These are phyloP conservation scores for Phytophthora hibernalis DNA, from an alignment of 352 stramenopile genomes.

Conservation along the genomic window DNA sequence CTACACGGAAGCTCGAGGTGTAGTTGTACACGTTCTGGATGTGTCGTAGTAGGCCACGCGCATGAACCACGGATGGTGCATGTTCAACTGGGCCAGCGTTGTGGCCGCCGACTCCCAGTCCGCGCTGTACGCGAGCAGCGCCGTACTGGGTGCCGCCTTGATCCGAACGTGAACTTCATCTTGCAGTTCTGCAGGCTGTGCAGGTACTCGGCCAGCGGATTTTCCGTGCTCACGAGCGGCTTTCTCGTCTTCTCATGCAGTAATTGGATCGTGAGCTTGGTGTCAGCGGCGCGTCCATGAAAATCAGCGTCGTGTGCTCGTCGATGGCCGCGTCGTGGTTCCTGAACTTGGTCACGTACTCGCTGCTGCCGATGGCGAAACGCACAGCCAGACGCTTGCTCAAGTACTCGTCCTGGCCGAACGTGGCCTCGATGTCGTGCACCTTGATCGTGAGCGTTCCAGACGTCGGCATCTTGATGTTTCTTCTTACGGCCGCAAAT, in stretches of 20 bases:
- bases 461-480: constrained; percentile 39
- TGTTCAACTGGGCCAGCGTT: constrained; percentile 18
- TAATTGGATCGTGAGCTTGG: constrained; percentile 57
- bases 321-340: constrained; percentile 40
- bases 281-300: constrained; percentile 41
- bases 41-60: constrained; percentile 73
- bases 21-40: constrained; percentile 75
- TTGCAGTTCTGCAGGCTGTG: constrained; percentile 33
- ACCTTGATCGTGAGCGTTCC: constrained; percentile 48
- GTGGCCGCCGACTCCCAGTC: constrained; percentile 39
- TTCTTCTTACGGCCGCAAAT: constrained; percentile 19
- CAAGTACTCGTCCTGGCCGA: constrained; percentile 23
- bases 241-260: constrained; percentile 51
- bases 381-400: constrained; percentile 35
- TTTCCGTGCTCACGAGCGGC: constrained; percentile 46
- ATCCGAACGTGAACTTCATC: constrained; percentile 54
- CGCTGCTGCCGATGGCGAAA: constrained; percentile 32
- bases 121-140: constrained; percentile 38
- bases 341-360: constrained; percentile 39
- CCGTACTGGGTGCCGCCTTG: constrained; percentile 37
- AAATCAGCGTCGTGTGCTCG: constrained; percentile 41
- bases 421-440: constrained; percentile 40
- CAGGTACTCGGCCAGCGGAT: constrained; percentile 41
- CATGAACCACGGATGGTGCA: constrained; percentile 57
- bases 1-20: constrained; percentile 70